phyloP scores from a whole-genome alignment of 2,329 filamentous ascomycete species.

The Aspergillus ustus region DNA sequence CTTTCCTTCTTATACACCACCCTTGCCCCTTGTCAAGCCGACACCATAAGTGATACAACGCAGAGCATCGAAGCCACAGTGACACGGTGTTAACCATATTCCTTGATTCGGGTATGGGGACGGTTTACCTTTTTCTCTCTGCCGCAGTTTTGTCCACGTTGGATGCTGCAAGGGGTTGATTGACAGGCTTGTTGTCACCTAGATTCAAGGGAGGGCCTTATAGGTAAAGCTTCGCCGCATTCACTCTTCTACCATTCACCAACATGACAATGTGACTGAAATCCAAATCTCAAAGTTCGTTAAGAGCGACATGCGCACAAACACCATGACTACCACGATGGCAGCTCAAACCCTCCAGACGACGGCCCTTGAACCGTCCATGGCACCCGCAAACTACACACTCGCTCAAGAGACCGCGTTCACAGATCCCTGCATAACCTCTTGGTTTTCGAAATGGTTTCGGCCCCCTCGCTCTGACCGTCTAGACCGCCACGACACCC shows the following conservation, averaged over 20 bases:
- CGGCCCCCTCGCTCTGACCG: constrained; percentile 20
- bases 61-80: background rate
- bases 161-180: background rate
- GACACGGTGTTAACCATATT: background rate
- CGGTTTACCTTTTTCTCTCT: background rate
- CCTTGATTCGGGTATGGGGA: background rate
- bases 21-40: background rate
- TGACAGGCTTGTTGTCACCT: background rate
- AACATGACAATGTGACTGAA: background rate
- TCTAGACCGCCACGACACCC: background rate
- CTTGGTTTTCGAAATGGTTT: constrained; percentile 25
- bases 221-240: background rate
- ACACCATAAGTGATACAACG: background rate
- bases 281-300: background rate
- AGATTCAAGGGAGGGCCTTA: background rate
- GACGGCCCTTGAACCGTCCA: background rate
- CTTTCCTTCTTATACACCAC: background rate
- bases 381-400: constrained; percentile 2
- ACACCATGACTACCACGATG: constrained; percentile 13
- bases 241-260: background rate
- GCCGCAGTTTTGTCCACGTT: background rate
- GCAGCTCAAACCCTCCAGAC: background rate
- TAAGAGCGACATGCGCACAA: background rate
- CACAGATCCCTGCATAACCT: constrained; percentile 14
- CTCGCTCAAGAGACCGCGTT: constrained; percentile 6